Evolutionary conservation across 2,329 filamentous ascomycete genomes (phyloP).

Genomic region (Colletotrichum paranaense): DNA sequence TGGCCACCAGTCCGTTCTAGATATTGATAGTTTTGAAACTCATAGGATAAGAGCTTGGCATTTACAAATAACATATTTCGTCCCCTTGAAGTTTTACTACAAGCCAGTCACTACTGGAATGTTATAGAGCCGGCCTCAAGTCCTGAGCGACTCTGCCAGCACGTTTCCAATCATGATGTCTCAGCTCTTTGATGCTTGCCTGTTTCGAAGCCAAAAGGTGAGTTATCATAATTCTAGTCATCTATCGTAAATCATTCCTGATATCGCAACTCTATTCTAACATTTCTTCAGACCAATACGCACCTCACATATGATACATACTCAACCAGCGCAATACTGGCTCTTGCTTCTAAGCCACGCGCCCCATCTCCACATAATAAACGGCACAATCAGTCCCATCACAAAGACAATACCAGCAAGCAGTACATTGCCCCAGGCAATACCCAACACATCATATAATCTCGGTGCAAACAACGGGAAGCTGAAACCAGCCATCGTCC

Average conservation of each 20-base stretch:
- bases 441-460: constrained; percentile 53
- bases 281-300: no score
- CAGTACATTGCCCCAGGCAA: constrained; percentile 55
- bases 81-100: no score
- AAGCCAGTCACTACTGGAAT: no score
- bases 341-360: constrained; percentile 37
- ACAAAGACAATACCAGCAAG: constrained; percentile 43
- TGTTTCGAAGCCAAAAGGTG: not conserved
- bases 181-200: not conserved
- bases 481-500: constrained; percentile 65
- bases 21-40: not conserved
- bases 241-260: not conserved
- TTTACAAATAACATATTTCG: no score
- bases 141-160: no score
- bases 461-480: constrained; percentile 68
- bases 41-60: no score
- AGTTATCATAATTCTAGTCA: not conserved
- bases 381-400: constrained; percentile 35
- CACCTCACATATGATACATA: no score
- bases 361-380: constrained; percentile 38
- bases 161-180: no score
- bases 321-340: constrained; percentile 31
- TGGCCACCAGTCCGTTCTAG: not conserved
- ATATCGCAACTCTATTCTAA: not conserved
- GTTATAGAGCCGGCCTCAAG: no score